Conservation (phyloP, 345 rosid species). For the Syzygium grande region DNA sequence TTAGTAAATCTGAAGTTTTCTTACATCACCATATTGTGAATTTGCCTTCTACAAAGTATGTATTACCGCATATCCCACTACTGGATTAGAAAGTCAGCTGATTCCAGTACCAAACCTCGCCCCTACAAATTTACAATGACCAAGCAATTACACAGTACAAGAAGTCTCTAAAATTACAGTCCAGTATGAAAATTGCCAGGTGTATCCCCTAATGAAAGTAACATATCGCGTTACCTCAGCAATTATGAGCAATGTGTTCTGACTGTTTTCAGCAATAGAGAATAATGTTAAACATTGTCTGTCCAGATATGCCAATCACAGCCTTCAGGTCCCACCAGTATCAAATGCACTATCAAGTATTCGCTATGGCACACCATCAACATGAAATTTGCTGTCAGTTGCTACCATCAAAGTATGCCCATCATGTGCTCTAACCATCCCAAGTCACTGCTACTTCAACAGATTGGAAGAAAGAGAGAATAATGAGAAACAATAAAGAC, state of each 20-base stretch:
- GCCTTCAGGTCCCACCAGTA: not conserved
- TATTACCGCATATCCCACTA: not conserved
- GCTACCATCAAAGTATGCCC: not conserved
- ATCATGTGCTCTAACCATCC: not conserved
- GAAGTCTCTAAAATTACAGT: not conserved
- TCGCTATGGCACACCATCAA: not conserved
- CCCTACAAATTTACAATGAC: not conserved
- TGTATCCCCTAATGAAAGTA: not conserved
- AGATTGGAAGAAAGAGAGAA: not conserved
- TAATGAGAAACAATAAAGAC: not conserved
- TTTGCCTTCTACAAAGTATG: not conserved
- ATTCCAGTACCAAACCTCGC: not conserved
- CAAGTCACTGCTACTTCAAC: not conserved
- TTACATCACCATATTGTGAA: not conserved
- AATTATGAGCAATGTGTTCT: not conserved
- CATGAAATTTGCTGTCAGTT: not conserved
- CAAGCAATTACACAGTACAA: not conserved
- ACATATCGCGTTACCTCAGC: not conserved
- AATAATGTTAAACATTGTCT: not conserved
- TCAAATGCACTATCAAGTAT: not conserved
- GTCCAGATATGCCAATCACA: not conserved
- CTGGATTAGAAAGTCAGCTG: not conserved
- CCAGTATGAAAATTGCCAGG: not conserved
- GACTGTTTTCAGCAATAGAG: not conserved
- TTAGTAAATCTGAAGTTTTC: not conserved